A percentile compares a stretch with the other conserved stretches of the same genome.
Conservation (phyloP, 495 filamentous ascomycete genomes). For the Rusavskia elegans region DNA sequence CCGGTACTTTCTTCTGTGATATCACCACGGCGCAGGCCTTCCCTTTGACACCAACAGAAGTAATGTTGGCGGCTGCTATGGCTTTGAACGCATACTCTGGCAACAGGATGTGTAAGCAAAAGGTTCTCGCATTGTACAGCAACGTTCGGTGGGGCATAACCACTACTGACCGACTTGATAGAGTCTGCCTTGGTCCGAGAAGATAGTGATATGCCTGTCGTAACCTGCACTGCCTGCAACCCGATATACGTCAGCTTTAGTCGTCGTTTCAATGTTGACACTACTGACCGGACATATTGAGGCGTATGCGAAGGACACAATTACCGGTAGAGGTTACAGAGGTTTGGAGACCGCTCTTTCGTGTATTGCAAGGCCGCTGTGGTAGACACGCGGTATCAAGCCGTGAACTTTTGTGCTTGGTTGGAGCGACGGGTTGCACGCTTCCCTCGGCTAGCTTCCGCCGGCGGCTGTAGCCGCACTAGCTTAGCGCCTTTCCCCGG, state of each 20-base stretch:
- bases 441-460: too few relatives aligned
- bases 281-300: neutral
- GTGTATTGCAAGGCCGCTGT: too few relatives aligned
- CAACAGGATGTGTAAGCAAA: neutral
- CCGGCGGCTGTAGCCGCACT: too few relatives aligned
- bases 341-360: too few relatives aligned
- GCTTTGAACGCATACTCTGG: constrained; percentile 99
- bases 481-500: too few relatives aligned
- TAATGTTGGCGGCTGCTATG: constrained; percentile 97
- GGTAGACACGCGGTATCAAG: too few relatives aligned
- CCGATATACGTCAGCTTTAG: neutral
- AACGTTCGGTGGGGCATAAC: constrained; percentile 12
- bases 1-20: constrained; percentile 98
- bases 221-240: constrained; percentile 79
- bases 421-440: too few relatives aligned
- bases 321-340: too few relatives aligned
- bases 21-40: constrained; percentile 94
- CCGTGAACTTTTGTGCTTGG: too few relatives aligned
- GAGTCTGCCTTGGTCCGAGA: constrained; percentile 92
- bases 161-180: constrained; percentile 86
- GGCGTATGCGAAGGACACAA: too few relatives aligned
- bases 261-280: neutral
- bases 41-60: constrained; percentile 85
- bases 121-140: neutral
- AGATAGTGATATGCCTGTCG: constrained; percentile 98